phyloP scores from a whole-genome alignment of 2,329 filamentous ascomycete genomes.

The Pyrenochaeta sp. region DNA sequence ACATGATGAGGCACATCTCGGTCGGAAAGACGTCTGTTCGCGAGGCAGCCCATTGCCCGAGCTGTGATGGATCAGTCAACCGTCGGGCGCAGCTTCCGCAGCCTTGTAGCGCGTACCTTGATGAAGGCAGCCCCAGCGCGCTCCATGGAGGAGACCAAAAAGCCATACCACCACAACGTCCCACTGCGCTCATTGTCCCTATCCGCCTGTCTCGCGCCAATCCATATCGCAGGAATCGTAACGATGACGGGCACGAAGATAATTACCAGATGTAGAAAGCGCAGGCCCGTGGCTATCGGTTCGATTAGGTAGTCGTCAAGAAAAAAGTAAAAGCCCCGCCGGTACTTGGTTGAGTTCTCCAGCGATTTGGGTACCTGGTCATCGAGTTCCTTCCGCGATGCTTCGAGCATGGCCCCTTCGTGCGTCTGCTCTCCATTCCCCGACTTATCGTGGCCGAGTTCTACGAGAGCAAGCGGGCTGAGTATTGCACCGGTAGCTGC shows the following conservation, averaged over 20 bases:
- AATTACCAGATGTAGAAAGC: slow-evolving; percentile 85
- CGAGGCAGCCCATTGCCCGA: slow-evolving; percentile 98
- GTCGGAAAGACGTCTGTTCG: slow-evolving; percentile 94
- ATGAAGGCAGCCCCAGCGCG: slow-evolving; percentile 94
- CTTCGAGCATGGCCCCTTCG: slow-evolving; percentile 87
- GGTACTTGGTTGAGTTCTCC: slow-evolving; percentile 65
- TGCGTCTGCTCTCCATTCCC: slow-evolving; percentile 67
- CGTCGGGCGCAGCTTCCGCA: background rate
- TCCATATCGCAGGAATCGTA: slow-evolving; percentile 80
- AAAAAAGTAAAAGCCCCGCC: slow-evolving; percentile 69
- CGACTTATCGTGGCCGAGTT: slow-evolving; percentile 61
- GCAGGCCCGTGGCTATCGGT: slow-evolving; percentile 82
- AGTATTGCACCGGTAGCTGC: slow-evolving; percentile 48
- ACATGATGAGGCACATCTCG: slow-evolving; percentile 93
- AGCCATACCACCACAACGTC: slow-evolving; percentile 93
- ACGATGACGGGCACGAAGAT: slow-evolving; percentile 93
- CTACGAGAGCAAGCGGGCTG: slow-evolving; percentile 67
- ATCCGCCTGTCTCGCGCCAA: slow-evolving; percentile 71
- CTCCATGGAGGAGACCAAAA: slow-evolving; percentile 90
- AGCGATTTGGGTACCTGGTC: slow-evolving; percentile 72
- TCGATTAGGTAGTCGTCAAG: slow-evolving; percentile 79
- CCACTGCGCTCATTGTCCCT: slow-evolving; percentile 79
- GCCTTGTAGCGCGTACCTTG: slow-evolving; percentile 67
- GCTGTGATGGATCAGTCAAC: slow-evolving; percentile 57
- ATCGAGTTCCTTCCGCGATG: slow-evolving; percentile 78